A percentile compares a stretch with the other conserved stretches of the same genome.
Conservation (phyloP, 2,329 filamentous ascomycete species). For the Trichocomaceae sp. region DNA sequence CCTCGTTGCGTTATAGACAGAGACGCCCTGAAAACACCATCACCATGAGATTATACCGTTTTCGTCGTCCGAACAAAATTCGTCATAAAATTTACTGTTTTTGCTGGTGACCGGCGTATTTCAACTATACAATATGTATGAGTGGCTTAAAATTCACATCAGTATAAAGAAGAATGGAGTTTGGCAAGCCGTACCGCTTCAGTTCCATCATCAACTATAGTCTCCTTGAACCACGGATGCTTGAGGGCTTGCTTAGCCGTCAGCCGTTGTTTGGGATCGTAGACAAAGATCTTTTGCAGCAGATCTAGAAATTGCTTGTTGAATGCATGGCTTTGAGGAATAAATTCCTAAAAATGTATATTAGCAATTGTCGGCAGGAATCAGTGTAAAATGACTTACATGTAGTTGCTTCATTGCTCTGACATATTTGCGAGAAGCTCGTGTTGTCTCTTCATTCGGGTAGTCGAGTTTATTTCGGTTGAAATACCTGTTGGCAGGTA, state of each 20-base stretch:
- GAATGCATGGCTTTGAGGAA: constrained; percentile 53
- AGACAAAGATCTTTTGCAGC: constrained; percentile 58
- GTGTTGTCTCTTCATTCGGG: constrained; percentile 56
- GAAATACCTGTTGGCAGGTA: constrained; percentile 45
- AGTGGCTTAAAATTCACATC: constrained; percentile 3
- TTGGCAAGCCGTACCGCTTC: constrained; percentile 52
- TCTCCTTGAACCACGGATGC: constrained; percentile 61
- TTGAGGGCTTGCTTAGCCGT: constrained; percentile 59
- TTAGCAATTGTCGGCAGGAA: constrained; percentile 17
- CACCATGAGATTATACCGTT: neutral
- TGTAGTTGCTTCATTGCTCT: constrained; percentile 60
- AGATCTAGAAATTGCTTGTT: constrained; percentile 59
- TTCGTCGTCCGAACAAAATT: neutral
- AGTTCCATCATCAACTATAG: constrained; percentile 58
- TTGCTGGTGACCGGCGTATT: constrained; percentile 8
- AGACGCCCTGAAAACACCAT: neutral
- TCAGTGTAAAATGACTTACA: constrained; percentile 36
- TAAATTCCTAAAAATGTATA: constrained; percentile 48
- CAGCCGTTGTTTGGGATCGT: constrained; percentile 59
- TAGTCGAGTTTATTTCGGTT: constrained; percentile 54
- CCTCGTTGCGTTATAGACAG: neutral
- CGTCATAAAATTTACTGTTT: constrained; percentile 2
- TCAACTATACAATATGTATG: constrained; percentile 11
- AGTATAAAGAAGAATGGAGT: constrained; percentile 8
- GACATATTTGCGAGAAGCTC: constrained; percentile 59